Evolutionary conservation across 2,329 filamentous ascomycete species (phyloP), one percentile per base, ranked within the genome.

Genomic region (Diaporthe sp.): DNA sequence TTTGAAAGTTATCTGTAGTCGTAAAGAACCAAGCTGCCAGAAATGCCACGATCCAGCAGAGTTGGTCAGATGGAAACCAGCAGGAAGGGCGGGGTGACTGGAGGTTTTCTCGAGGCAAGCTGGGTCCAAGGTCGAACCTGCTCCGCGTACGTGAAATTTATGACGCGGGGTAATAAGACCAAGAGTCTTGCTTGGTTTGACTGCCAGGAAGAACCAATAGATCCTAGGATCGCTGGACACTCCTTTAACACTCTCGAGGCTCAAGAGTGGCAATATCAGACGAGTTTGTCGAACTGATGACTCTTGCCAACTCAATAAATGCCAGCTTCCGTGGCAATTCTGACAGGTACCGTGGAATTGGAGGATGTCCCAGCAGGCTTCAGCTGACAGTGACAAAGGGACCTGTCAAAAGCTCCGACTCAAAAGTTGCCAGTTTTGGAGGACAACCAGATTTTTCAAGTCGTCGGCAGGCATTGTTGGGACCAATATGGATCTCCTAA

Each of bases 201-300:
- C n/a, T 55, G 15, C 1, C 10, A 22, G n/a, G 9, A 20, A 25
- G 7, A 20, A 12, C 25, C 9, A 15, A 13, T 3, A 28, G 34
- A 4, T 13, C 12, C 0, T 9, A 20, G 8, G 34, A 7, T 42
- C n/a, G 3, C 22, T 22, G n/a, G 5, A 1, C 8, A 31, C 2
- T 15, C 49, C 4, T 28, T 31, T 42, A 7, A 1, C 49, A 42
- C 8, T 20, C n/a, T 13, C 34, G 49, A 42, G 15, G n/a, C 4
- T 17, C 12, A 22, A 42, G 17, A 7, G 34, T 13, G 20, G n/a
- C 31, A 34, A 12, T 67, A 42, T 2, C 9, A 12, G 1, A 67
- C 31, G 10, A 49, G 6, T 1, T 49, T 49, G 44, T 49, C 44
- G 20, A 22, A 49, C 8, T 7, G 17, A 49, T 49, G 3, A 39